Percentiles rank a stretch among this genome's conserved stretches.
These are phyloP conservation scores for Cucumis melo DNA, from an alignment of 306 rosid genomes.

Conservation along the genomic window DNA sequence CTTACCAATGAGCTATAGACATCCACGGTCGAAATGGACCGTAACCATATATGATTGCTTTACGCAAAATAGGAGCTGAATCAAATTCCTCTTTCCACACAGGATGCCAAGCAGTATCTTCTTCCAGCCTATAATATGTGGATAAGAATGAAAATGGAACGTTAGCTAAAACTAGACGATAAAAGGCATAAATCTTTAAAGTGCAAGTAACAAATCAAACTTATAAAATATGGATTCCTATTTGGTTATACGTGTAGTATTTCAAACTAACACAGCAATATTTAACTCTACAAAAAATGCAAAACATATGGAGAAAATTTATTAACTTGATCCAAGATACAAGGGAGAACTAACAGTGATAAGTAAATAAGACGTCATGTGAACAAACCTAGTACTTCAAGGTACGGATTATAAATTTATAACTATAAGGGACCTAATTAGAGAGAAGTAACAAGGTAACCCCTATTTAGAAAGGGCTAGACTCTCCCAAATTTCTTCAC, in stretches of 20 bases:
- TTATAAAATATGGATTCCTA: neutral
- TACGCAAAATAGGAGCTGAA: constrained; percentile 44
- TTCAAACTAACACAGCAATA: neutral
- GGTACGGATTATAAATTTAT: neutral
- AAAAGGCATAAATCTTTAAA: neutral
- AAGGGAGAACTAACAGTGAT: neutral
- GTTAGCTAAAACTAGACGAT: neutral
- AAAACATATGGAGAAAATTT: neutral
- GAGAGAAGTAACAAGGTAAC: too few relatives aligned
- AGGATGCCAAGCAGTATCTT: constrained; percentile 98
- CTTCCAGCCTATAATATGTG: constrained; percentile 42
- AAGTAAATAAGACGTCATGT: neutral
- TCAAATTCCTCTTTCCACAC: constrained; percentile 70
- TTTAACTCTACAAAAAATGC: neutral
- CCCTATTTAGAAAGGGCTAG: too few relatives aligned
- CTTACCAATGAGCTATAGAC: constrained; percentile 89
- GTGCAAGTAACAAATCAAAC: neutral
- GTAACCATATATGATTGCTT: constrained; percentile 67
- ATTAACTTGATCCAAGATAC: neutral
- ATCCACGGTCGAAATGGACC: constrained; percentile 89
- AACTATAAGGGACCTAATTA: too few relatives aligned
- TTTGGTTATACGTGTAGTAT: neutral
- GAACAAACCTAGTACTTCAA: neutral
- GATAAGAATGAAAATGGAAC: constrained; percentile 1
- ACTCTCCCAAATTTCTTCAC: too few relatives aligned